Evolutionary conservation across 768 basidiomycete genomes (phyloP).

Genomic region (Hygrocybe punicea): DNA sequence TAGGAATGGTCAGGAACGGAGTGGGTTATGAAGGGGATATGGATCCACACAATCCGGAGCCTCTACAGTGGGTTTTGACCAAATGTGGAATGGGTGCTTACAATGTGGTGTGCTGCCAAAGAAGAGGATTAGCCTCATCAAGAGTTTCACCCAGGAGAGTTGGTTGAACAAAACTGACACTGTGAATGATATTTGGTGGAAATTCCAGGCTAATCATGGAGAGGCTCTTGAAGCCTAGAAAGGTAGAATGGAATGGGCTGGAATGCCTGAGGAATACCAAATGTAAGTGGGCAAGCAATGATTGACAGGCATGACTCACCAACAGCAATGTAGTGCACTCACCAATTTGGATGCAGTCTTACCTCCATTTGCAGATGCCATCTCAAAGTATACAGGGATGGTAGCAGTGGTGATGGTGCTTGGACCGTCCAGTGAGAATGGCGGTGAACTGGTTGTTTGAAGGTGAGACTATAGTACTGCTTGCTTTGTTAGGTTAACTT

Average conservation of each 20-base stretch:
- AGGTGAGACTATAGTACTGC: background rate
- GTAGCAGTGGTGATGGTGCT: background rate
- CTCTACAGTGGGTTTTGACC: constrained; percentile 4
- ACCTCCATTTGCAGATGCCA: too few species aligned
- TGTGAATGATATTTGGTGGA: background rate
- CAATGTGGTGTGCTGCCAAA: background rate
- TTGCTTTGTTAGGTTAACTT: background rate
- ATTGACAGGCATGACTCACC: background rate
- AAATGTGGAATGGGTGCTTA: background rate
- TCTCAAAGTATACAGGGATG: background rate
- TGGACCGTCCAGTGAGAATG: background rate
- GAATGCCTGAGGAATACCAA: constrained; percentile 1
- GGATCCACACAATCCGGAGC: too few species aligned
- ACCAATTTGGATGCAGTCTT: background rate
- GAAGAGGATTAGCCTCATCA: background rate
- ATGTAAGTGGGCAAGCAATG: constrained; percentile 4
- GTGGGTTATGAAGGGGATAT: too few species aligned
- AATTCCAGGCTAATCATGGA: background rate
- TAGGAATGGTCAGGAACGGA: too few species aligned
- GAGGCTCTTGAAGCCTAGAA: constrained; percentile 1
- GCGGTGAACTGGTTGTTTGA: background rate
- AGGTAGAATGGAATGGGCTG: background rate
- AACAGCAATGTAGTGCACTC: background rate
- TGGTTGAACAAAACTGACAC: constrained; percentile 3
- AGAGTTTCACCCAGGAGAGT: background rate